phyloP scores from a whole-genome alignment of 257 asterid genomes.

The Solanum etuberosum region DNA sequence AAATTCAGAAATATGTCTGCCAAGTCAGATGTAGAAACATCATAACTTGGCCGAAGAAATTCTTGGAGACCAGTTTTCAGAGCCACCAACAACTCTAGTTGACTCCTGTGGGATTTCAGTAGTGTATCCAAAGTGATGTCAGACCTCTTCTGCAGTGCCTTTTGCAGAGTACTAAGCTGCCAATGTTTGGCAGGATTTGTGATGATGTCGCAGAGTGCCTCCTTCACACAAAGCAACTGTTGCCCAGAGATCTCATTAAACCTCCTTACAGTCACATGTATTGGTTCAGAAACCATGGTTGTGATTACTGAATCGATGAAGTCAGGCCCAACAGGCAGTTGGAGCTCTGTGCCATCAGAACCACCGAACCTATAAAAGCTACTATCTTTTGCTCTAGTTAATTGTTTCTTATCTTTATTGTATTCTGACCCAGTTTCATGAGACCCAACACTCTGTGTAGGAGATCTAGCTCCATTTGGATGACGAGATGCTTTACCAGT shows the following conservation, averaged over 20 bases:
- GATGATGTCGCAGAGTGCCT: constrained; percentile 58
- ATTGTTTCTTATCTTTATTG: constrained; percentile 34
- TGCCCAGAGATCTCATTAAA: constrained; percentile 50
- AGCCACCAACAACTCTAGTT: constrained; percentile 80
- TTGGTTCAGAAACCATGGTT: constrained; percentile 75
- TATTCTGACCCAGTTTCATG: constrained; percentile 48
- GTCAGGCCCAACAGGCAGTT: constrained; percentile 44
- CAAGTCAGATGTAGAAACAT: constrained; percentile 47
- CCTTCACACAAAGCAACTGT: constrained; percentile 47
- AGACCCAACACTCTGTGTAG: constrained; percentile 42
- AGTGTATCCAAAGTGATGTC: constrained; percentile 59
- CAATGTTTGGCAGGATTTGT: constrained; percentile 50
- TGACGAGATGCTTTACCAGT: constrained; percentile 24
- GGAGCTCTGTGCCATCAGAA: constrained; percentile 44
- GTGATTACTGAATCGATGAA: constrained; percentile 67
- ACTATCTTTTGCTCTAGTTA: constrained; percentile 36
- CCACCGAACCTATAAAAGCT: constrained; percentile 31
- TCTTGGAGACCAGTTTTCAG: constrained; percentile 73
- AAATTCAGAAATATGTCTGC: constrained; percentile 70
- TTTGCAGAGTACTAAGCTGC: constrained; percentile 77
- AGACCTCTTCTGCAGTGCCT: constrained; percentile 52
- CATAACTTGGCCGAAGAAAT: constrained; percentile 39
- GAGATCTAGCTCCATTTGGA: constrained; percentile 18
- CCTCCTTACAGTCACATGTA: constrained; percentile 42
- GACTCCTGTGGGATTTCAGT: constrained; percentile 44